Evolutionary conservation across 192 early-diverging fungal genomes (phyloP), one percentile per base, ranked within the genome.

Genomic region (Gigaspora rosea): DNA sequence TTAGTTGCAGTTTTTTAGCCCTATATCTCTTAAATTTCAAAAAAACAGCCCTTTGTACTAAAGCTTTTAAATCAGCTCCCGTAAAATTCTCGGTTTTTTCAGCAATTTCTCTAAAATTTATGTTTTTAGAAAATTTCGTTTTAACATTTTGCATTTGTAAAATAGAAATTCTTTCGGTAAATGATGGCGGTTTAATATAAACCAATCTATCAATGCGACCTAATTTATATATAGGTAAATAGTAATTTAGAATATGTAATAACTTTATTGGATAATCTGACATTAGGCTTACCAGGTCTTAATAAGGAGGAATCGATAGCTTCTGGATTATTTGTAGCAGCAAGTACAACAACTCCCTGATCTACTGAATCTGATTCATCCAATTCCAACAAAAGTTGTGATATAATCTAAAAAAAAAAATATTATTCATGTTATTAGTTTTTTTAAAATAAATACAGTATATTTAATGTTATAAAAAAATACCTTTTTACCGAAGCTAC

Each of bases 321-420:
- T 51, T 86, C 80, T 6, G 89, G 91, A 68, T 91, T 90, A 69
- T 97, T 98, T 2, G 97, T 97, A 5, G 97, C 96, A 0, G 91
- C 94, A 62, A 98, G 79, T 0, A 98, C 75, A 22, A 95, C 86
- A 9, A 97, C 91, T 12, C 80, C 80, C 15, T 82, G 79, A n/a
- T 85, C 81, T 2, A 82, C 70, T 13, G 77, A 79, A 36, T 82
- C 80, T 16, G 93, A 84, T 27, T 73, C 81, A 75, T 97, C 96
- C 82, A 97, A 82, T 71, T 97, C 93, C 9, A 92, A 73, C 46
- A 95, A 84, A 11, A 96, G 71, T 78, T 95, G 93, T 9, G 94
- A 89, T 41, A 94, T 88, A 13, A 95, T 81, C 84, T 90, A 20
- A 27, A 1, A 75, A n/a, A 73, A 71, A 32, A 48, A 22, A 48